Percentiles rank a stretch among this genome's conserved stretches.
Evolutionary conservation across 768 basidiomycete species (phyloP).

Genomic region (Leccinellum luteum): DNA sequence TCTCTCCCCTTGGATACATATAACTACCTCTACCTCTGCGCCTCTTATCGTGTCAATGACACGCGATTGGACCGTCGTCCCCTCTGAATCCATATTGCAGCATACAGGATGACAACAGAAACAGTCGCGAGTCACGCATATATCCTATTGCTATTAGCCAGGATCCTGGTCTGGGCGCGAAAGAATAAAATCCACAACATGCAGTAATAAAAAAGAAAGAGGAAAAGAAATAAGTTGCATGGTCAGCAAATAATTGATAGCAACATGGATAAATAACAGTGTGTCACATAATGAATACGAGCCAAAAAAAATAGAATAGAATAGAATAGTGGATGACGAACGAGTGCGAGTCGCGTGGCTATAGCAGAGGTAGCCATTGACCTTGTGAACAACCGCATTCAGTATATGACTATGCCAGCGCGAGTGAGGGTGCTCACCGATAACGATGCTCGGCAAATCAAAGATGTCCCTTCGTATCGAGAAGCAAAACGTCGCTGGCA

Average conservation of each 20-base stretch:
- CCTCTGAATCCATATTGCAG: neutral
- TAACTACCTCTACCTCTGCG: neutral
- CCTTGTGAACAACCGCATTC: slow-evolving; percentile 42
- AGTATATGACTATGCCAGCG: neutral
- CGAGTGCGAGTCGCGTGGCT: slow-evolving; percentile 15
- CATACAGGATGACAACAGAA: neutral
- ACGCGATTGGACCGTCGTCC: neutral
- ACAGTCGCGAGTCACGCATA: neutral
- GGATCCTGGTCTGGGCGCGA: neutral
- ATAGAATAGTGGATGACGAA: neutral
- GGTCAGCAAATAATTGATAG: neutral
- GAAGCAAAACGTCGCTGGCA: slow-evolving; percentile 94
- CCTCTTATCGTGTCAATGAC: neutral
- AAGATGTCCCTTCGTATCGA: slow-evolving; percentile 92
- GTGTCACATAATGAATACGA: slow-evolving; percentile 11
- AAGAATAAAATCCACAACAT: neutral
- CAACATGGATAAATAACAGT: slow-evolving; percentile 12
- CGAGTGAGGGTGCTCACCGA: slow-evolving; percentile 48
- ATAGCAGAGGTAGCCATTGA: slow-evolving; percentile 85
- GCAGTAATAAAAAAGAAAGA: neutral
- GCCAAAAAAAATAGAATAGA: neutral
- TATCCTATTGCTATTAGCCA: neutral
- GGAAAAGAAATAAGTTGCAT: neutral
- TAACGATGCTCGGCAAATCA: slow-evolving; percentile 85
- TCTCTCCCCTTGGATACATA: neutral